These are phyloP conservation scores for Amanita inopinata DNA, from an alignment of 768 basidiomycete genomes.

Conservation along the genomic window DNA sequence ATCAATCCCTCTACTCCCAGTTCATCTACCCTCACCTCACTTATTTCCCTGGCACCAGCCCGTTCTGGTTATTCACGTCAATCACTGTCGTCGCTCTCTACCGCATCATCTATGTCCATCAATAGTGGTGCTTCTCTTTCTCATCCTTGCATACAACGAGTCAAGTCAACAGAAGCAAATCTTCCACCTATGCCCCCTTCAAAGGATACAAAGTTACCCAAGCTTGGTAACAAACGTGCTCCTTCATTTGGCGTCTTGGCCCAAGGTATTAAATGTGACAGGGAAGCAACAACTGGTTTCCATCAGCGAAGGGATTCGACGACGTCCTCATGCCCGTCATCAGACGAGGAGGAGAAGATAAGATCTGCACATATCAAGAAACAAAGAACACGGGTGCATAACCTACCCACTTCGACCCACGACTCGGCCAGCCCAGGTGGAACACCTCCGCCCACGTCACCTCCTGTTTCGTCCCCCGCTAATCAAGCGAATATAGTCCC, in stretches of 20 bases:
- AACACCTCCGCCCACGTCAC: background rate
- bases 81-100: constrained; percentile 35
- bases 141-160: constrained; percentile 42
- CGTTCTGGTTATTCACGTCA: constrained; percentile 32
- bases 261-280: constrained; percentile 19
- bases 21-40: constrained; percentile 47
- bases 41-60: constrained; percentile 23
- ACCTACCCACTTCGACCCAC: background rate
- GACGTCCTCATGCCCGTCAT: constrained; percentile 37
- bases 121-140: constrained; percentile 26
- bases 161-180: constrained; percentile 37
- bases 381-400: constrained; percentile 21
- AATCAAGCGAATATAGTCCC: constrained; percentile 5
- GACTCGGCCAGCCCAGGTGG: background rate
- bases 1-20: constrained; percentile 53
- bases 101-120: constrained; percentile 33
- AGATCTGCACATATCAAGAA: constrained; percentile 57
- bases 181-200: constrained; percentile 20
- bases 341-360: constrained; percentile 69
- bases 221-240: constrained; percentile 39
- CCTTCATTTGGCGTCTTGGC: constrained; percentile 44
- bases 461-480: background rate
- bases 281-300: constrained; percentile 7
- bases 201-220: constrained; percentile 20
- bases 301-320: constrained; percentile 23